These are phyloP conservation scores for Eimeria necatrix DNA, from an alignment of 169 alveolate species.

Conservation along the genomic window DNA sequence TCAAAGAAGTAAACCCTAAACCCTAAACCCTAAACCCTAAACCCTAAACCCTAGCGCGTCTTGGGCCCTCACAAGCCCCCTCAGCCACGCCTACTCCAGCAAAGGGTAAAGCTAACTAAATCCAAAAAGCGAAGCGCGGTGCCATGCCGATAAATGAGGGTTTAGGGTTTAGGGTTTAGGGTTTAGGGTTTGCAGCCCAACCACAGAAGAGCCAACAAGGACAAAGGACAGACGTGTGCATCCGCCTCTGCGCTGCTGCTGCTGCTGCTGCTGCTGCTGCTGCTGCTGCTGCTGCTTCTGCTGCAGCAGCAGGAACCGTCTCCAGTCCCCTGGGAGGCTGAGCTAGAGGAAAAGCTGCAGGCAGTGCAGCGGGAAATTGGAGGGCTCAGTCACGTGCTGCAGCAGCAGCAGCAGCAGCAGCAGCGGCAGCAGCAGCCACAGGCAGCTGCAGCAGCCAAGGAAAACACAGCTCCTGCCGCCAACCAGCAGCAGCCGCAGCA, in stretches of 20 bases:
- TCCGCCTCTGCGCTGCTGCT: too few species aligned
- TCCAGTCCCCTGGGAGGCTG: conserved; percentile 20
- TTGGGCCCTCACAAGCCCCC: neutral
- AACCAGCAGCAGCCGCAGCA: conserved; percentile 30
- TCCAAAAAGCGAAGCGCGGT: too few species aligned
- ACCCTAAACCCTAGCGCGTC: neutral
- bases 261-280: too few species aligned
- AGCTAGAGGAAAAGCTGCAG: conserved; percentile 35
- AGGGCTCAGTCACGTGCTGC: conserved; percentile 28
- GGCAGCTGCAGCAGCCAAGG: neutral
- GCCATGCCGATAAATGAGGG: too few species aligned
- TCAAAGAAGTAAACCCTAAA: conserved; percentile 5
- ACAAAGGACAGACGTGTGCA: neutral
- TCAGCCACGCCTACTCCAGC: too few species aligned
- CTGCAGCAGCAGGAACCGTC: conserved; percentile 2
- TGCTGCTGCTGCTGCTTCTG: conserved; percentile 11
- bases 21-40: neutral
- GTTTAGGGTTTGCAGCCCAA: neutral
- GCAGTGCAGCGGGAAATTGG: conserved; percentile 48
- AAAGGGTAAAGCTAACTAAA: too few species aligned
- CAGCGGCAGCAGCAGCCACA: conserved; percentile 7
- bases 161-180: conserved; percentile 31
- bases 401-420: conserved; percentile 41
- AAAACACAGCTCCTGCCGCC: neutral
- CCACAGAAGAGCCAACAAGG: neutral